Evolutionary conservation across 2,329 filamentous ascomycete species (phyloP).

Genomic region (Exophiala sp.): DNA sequence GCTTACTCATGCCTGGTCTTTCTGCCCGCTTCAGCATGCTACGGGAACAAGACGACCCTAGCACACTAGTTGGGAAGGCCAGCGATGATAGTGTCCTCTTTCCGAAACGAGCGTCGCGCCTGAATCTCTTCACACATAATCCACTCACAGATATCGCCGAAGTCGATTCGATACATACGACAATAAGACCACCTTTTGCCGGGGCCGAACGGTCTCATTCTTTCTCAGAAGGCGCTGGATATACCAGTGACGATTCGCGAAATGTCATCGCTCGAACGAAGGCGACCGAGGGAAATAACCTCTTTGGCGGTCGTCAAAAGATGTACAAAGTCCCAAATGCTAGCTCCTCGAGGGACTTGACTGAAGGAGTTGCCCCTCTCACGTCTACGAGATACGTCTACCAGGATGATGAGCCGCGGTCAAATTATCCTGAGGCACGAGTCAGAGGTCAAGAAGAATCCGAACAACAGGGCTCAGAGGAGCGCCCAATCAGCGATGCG

Average conservation of each 20-base stretch:
- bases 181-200: conserved; percentile 54
- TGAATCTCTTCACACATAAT: conserved; percentile 64
- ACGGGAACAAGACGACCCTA: conserved; percentile 86
- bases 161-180: conserved; percentile 69
- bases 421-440: conserved; percentile 73
- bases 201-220: conserved; percentile 58
- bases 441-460: conserved; percentile 47
- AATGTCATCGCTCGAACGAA: conserved; percentile 81
- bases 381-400: conserved; percentile 61
- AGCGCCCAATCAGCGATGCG: conserved; percentile 35
- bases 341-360: conserved; percentile 19
- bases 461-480: conserved; percentile 35
- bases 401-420: conserved; percentile 77
- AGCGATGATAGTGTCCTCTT: conserved; percentile 90
- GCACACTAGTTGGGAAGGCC: conserved; percentile 82
- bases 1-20: conserved; percentile 88
- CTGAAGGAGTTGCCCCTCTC: conserved; percentile 30
- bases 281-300: conserved; percentile 79
- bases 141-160: conserved; percentile 80
- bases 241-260: conserved; percentile 58
- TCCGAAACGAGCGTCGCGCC: conserved; percentile 70
- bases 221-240: conserved; percentile 55
- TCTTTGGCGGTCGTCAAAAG: conserved; percentile 94
- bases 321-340: conserved; percentile 73
- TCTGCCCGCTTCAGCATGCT: conserved; percentile 97